These are phyloP conservation scores for Fagopyrum esculentum DNA, from an alignment of 148 eudicot genomes.

Conservation along the genomic window DNA sequence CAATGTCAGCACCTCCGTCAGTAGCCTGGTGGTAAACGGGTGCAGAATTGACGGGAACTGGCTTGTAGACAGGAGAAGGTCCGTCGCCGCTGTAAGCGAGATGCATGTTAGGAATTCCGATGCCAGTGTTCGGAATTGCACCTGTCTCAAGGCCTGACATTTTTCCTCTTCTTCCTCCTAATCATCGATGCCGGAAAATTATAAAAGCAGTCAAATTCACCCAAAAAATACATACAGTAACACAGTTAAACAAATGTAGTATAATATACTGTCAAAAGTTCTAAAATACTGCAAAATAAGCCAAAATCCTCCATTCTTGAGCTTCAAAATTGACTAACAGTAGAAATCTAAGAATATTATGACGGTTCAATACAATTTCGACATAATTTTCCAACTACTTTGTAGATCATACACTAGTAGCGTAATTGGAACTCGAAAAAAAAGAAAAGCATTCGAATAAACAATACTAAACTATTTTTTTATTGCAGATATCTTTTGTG, in stretches of 20 bases:
- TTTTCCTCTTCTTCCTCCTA: neutral
- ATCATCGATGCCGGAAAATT: neutral
- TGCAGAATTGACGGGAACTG: conserved; percentile 8
- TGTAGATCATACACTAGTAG: conserved; percentile 7
- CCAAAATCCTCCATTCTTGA: neutral
- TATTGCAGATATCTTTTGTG: neutral
- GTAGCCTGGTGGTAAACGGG: conserved; percentile 10
- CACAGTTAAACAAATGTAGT: neutral
- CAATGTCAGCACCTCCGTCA: conserved; percentile 14
- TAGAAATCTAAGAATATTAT: neutral
- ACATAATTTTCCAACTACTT: neutral
- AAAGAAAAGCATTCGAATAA: neutral
- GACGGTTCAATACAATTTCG: neutral
- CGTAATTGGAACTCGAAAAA: conserved; percentile 2
- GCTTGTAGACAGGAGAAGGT: conserved; percentile 21
- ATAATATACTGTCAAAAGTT: neutral
- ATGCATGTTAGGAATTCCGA: conserved; percentile 29
- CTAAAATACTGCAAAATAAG: neutral
- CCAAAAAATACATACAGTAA: neutral
- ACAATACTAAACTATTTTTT: neutral
- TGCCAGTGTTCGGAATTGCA: conserved; percentile 6
- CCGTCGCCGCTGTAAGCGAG: conserved; percentile 24
- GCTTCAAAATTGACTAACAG: neutral
- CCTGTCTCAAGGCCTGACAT: conserved; percentile 32
- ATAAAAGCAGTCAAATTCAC: neutral